Conservation (phyloP, 2,329 filamentous ascomycete genomes). For the Aspergillus terreus region DNA sequence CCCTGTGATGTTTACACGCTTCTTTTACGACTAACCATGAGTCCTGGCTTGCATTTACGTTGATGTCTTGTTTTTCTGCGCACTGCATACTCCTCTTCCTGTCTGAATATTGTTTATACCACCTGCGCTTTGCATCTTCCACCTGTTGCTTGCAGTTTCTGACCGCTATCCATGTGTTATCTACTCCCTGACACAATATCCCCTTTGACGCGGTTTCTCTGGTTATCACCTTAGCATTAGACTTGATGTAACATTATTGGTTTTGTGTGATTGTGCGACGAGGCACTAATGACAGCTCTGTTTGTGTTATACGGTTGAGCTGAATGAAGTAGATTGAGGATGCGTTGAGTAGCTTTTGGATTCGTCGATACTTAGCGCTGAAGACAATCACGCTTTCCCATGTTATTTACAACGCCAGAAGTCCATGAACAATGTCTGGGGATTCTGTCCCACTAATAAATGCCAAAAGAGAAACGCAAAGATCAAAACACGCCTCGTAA, state of each 20-base stretch:
- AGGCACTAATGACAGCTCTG: constrained; percentile 3
- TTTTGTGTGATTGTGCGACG: constrained; percentile 5
- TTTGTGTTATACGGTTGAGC: not conserved
- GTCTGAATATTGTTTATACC: constrained; percentile 8
- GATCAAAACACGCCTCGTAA: not conserved
- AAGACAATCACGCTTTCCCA: not conserved
- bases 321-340: not conserved
- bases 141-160: not conserved
- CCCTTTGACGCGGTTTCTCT: not conserved
- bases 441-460: not conserved
- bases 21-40: constrained; percentile 19
- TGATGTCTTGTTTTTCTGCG: constrained; percentile 17
- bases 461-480: not conserved
- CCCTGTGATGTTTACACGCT: constrained; percentile 6
- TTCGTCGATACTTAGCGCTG: constrained; percentile 1
- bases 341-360: not conserved
- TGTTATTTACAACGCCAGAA: constrained; percentile 8
- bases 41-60: constrained; percentile 17
- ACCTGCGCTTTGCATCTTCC: not conserved
- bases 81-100: constrained; percentile 8
- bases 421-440: not conserved
- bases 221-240: constrained; percentile 19
- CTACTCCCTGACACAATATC: not conserved
- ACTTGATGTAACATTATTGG: constrained; percentile 29
- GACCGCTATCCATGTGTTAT: not conserved